Evolutionary conservation across 225 moss, liverwort and hornwort genomes (phyloP), one percentile per base, ranked within the genome.

Genomic region (Polytrichum formosum): DNA sequence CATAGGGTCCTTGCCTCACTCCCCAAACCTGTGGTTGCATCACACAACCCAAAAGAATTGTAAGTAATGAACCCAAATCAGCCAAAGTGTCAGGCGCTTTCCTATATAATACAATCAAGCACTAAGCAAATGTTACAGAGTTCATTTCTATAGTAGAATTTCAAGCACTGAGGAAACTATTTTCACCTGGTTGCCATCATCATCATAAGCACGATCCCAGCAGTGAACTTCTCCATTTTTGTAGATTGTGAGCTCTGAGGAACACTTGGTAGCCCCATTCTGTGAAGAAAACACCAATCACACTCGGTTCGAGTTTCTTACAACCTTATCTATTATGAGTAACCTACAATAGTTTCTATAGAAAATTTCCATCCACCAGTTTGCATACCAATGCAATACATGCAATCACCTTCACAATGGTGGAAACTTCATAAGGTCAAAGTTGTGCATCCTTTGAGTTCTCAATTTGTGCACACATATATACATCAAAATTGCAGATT

Each of bases 181-280:
- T 68, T 59, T 27, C 75, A 94, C 94, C 96, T 97, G 96, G 66
- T 92, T 97, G 69, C 96, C 96, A 53, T 93, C 92, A 27, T 97
- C 94, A 72, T 97, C 94, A 72, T 93, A 97, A 54, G 93, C 96
- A 66, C 96, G 96, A 68, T 97, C 96, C 96, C 96, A 97, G 64
- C 83, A 86, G 75, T 97, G 96, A 46, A 97, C 80, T 75, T 97
- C 96, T 69, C 92, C 93, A 62, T 86, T 82, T 66, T 85, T 90
- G 35, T 82, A 90, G 53, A 97, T 79, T 46, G 90, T 91, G 66
- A 94, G 76, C 71, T 97, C 96, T 72, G 96, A 91, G 9, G 96
- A 92, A 75, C 89, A 92, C 74, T 92, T 87, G 72, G 81, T 89
- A 29, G 96, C 96, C 78, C 96, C 96, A 79, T 93, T 93, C 94